Evolutionary conservation across 2,329 filamentous ascomycete genomes (phyloP), one percentile per base, ranked within the genome.

Genomic region (Pyrenochaeta sp.): DNA sequence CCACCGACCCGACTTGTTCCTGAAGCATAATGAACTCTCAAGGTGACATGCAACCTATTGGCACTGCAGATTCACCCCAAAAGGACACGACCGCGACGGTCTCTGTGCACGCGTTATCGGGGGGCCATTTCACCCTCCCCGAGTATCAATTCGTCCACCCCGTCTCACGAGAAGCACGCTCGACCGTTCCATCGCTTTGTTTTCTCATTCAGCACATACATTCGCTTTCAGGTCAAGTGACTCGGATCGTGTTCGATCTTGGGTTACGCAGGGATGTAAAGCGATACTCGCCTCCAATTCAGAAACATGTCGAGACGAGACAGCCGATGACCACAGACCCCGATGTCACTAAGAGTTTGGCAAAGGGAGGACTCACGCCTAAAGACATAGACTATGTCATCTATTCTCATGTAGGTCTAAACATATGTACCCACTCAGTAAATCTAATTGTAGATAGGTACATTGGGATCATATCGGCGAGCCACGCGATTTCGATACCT

Each of bases 131-230:
- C 37, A 78, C 77, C 6, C 71, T 81, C 5, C 77, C 77, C 0
- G 74, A 80, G 37, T 65, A 67, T 22, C 68, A 77, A 31, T 81
- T 81, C 48, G 67, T 81, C 7, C 68, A 74, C 14, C 73, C 74
- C 5, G 72, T 75, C 2, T 71, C 73, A 26, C 70, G 67, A 6
- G 66, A 72, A 5, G 74, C 75, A 3, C 69, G 72, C 27, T 73
- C 72, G 17, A 79, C 74, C 1, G 80, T 82, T 0, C 81, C 80
- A 0, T 83, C 79, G 0, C 67, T 84, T 5, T 73, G 74, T 0
- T 83, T 83, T 48, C 69, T 83, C 3, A 74, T 83, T 27, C 74
- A 73, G n/a, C 80, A 82, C 53, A 65, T 67, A 2, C 66, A 73
- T 4, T 60, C 59, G 14, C 57, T 61, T 13, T 67, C 67, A 4